phyloP scores from a whole-genome alignment of 805 yeast genomes.

The Spathaspora boniae region DNA sequence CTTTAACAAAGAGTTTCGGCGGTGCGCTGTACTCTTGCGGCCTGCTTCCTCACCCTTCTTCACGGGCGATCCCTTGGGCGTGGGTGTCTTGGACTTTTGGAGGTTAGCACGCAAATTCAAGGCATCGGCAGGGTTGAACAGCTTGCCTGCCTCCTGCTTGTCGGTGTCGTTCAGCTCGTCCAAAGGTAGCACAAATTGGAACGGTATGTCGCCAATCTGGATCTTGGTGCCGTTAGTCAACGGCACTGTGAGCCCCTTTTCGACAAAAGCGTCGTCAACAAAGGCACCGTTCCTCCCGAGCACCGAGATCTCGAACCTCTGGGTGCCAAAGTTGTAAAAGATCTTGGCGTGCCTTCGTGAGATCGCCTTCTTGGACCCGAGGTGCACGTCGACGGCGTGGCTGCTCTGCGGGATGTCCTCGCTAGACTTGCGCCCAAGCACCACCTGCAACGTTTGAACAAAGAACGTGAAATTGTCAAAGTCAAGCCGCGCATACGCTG shows the following conservation, averaged over 20 bases:
- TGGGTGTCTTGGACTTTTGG: conserved; percentile 24
- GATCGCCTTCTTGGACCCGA: conserved; percentile 89
- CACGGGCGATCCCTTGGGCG: conserved; percentile 12
- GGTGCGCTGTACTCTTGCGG: conserved; percentile 6
- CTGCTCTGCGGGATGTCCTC: conserved; percentile 55
- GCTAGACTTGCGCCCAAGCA: conserved; percentile 79
- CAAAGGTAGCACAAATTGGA: conserved; percentile 81
- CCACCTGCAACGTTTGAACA: conserved; percentile 92
- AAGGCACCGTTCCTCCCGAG: conserved; percentile 96
- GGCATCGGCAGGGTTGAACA: conserved; percentile 61
- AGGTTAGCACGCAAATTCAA: conserved; percentile 52
- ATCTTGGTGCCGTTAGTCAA: conserved; percentile 75
- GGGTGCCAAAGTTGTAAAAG: conserved; percentile 94
- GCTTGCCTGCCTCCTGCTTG: conserved; percentile 23
- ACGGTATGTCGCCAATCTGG: conserved; percentile 91
- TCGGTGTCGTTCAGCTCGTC: conserved; percentile 41
- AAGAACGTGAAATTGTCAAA: conserved; percentile 92
- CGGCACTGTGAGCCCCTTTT: conserved; percentile 88
- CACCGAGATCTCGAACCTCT: conserved; percentile 85
- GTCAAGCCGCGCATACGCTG: conserved; percentile 75
- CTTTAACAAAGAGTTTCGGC: conserved; percentile 14
- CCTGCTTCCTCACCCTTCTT: conserved; percentile 4
- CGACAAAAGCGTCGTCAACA: conserved; percentile 87
- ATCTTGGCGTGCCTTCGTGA: conserved; percentile 94
- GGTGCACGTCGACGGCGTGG: conserved; percentile 84